These are phyloP conservation scores for Zygosaccharomyces bisporus DNA, from an alignment of 805 yeast species.

Conservation along the genomic window DNA sequence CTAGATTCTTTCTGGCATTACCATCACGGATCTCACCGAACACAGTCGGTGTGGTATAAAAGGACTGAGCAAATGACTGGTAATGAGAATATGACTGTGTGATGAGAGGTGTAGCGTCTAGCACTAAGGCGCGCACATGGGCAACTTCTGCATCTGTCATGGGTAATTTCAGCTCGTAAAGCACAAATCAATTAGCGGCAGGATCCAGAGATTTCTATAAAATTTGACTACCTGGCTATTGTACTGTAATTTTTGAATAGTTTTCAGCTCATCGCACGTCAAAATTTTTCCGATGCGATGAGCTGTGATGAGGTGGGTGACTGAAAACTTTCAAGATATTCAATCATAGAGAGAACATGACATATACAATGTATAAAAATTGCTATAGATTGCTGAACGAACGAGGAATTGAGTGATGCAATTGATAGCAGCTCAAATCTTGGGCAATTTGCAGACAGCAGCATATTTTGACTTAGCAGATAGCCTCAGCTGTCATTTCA, in stretches of 20 bases:
- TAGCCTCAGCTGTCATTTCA: neutral
- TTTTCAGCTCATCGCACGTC: conserved; percentile 12
- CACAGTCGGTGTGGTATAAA: conserved; percentile 91
- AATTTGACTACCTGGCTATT: neutral
- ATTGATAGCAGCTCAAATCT: neutral
- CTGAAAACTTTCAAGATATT: no score
- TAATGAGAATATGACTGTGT: conserved; percentile 76
- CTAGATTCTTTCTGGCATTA: conserved; percentile 69
- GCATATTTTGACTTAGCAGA: neutral
- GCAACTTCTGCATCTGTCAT: conserved; percentile 14
- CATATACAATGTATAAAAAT: no score
- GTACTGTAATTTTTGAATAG: neutral
- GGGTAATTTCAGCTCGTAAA: neutral
- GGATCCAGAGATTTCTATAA: neutral
- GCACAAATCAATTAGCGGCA: neutral
- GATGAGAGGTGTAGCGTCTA: conserved; percentile 95
- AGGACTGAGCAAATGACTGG: conserved; percentile 63
- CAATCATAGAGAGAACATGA: no score
- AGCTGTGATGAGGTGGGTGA: conserved; percentile 26
- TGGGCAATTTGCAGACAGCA: neutral
- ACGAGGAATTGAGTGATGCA: no score
- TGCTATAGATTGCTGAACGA: no score
- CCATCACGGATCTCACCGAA: conserved; percentile 83
- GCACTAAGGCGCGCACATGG: conserved; percentile 56
- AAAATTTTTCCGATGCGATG: conserved; percentile 35